Percentiles rank a stretch among this genome's conserved stretches.
These are phyloP conservation scores for Firmiana major DNA, from an alignment of 345 rosid species.

Conservation along the genomic window DNA sequence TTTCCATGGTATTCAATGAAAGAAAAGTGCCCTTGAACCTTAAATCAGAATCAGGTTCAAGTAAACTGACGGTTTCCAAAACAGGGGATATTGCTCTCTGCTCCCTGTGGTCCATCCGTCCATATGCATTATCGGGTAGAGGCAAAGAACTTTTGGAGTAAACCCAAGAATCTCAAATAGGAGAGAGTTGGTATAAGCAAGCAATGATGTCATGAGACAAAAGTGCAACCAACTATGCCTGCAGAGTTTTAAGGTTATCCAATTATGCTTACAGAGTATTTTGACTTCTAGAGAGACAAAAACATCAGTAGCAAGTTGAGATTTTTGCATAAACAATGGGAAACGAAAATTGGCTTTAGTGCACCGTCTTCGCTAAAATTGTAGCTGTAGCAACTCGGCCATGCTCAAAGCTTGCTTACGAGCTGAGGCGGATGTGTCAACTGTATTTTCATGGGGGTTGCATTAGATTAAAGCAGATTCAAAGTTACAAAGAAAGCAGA, in stretches of 20 bases:
- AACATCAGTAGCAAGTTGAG: neutral
- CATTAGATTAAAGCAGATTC: neutral
- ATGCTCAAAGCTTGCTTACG: neutral
- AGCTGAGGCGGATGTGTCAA: neutral
- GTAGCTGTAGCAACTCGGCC: neutral
- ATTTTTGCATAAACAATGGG: neutral
- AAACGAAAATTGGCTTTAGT: neutral
- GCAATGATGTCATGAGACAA: neutral
- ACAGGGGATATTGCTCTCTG: neutral
- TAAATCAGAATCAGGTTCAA: neutral
- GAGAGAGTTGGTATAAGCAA: too few species aligned
- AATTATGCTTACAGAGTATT: neutral
- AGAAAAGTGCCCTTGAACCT: too few species aligned
- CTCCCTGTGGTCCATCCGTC: neutral
- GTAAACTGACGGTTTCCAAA: neutral
- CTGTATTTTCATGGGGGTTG: neutral
- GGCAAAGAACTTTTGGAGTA: too few species aligned
- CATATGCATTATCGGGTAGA: neutral
- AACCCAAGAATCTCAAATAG: neutral
- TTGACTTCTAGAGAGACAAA: neutral
- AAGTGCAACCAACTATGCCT: neutral
- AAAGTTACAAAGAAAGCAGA: neutral
- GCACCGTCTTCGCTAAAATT: neutral
- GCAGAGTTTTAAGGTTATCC: neutral
- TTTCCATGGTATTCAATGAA: too few species aligned